These are phyloP conservation scores for Fraxinus paxiana DNA, from an alignment of 305 asterid species.

Conservation along the genomic window DNA sequence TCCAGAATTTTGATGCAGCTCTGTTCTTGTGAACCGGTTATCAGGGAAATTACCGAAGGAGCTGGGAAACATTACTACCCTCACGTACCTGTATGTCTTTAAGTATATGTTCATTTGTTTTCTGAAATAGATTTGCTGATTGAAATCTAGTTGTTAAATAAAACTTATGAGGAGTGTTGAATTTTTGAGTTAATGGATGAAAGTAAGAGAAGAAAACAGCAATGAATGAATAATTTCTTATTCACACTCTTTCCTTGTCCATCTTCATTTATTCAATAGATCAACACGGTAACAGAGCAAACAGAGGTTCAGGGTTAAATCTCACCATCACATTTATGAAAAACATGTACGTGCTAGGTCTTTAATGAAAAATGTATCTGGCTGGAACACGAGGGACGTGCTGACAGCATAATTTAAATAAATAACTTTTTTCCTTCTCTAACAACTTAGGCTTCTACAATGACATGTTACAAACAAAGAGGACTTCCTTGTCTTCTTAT, in stretches of 20 bases:
- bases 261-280: background rate
- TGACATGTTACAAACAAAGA: background rate
- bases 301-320: background rate
- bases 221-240: background rate
- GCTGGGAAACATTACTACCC: constrained; percentile 68
- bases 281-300: background rate
- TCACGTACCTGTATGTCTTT: constrained; percentile 71
- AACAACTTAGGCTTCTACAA: background rate
- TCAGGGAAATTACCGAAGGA: constrained; percentile 76
- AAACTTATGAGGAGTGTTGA: background rate
- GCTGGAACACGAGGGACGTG: background rate
- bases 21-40: constrained; percentile 77
- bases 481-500: background rate
- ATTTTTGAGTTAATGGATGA: background rate
- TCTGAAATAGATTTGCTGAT: constrained; percentile 12
- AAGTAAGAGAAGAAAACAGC: background rate
- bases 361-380: background rate
- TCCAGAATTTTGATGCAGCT: constrained; percentile 49
- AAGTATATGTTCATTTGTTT: constrained; percentile 14
- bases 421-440: background rate
- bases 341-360: background rate
- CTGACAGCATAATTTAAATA: background rate
- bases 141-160: background rate
- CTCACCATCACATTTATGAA: background rate
- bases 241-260: background rate